phyloP scores from a whole-genome alignment of 2,329 filamentous ascomycete species.

The Monosporascus sp. region DNA sequence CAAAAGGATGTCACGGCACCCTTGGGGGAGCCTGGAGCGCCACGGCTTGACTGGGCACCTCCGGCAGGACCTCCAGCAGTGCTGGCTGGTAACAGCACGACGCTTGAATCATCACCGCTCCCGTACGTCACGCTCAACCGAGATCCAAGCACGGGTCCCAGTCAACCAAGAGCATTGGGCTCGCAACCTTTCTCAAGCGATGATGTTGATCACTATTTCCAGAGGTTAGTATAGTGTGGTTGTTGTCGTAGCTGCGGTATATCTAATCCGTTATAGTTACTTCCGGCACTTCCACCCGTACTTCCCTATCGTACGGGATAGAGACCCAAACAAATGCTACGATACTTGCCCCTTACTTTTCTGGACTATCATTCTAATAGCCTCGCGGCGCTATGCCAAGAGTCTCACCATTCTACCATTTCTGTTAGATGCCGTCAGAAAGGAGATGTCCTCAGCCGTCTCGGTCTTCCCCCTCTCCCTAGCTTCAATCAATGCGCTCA shows the following conservation, averaged over 20 bases:
- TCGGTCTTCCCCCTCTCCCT: constrained; percentile 38
- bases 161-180: constrained; percentile 38
- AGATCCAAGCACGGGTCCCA: constrained; percentile 17
- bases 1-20: constrained; percentile 17
- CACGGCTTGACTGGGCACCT: constrained; percentile 14
- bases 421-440: constrained; percentile 40
- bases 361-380: constrained; percentile 49
- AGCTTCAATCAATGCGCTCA: constrained; percentile 45
- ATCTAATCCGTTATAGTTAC: constrained; percentile 31
- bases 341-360: constrained; percentile 44
- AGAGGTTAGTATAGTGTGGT: constrained; percentile 33
- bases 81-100: constrained; percentile 5
- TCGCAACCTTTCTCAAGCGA: constrained; percentile 44
- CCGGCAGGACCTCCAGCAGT: constrained; percentile 11
- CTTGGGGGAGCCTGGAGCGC: constrained; percentile 12
- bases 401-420: constrained; percentile 37
- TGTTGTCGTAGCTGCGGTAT: not conserved
- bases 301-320: constrained; percentile 44
- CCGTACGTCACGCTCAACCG: constrained; percentile 17
- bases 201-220: constrained; percentile 52
- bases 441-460: constrained; percentile 40
- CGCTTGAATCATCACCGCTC: constrained; percentile 20
- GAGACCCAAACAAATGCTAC: constrained; percentile 47
- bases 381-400: constrained; percentile 44
- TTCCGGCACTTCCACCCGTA: constrained; percentile 48